phyloP scores from a whole-genome alignment of 495 filamentous ascomycete genomes.

The Elasticomyces elasticus region DNA sequence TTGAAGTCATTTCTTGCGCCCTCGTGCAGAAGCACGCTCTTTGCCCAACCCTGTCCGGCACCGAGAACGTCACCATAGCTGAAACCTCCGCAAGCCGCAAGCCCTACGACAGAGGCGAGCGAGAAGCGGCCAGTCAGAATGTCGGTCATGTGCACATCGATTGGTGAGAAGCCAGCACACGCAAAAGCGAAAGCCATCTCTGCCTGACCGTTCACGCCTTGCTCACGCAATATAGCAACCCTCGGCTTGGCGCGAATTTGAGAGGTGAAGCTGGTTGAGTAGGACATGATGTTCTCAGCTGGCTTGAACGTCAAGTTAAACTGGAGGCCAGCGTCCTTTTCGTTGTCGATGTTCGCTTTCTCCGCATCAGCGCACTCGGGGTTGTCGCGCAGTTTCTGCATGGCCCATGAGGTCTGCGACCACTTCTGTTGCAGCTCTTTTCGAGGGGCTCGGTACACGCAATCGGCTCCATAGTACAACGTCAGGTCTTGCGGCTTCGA shows the following conservation, averaged over 20 bases:
- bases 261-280: constrained; percentile 58
- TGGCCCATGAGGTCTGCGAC: constrained; percentile 76
- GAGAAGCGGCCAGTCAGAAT: constrained; percentile 67
- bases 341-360: constrained; percentile 64
- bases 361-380: constrained; percentile 79
- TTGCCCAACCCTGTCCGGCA: constrained; percentile 94
- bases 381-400: constrained; percentile 87
- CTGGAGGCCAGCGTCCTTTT: constrained; percentile 68
- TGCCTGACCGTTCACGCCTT: constrained; percentile 88
- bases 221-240: constrained; percentile 89
- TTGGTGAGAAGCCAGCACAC: constrained; percentile 76
- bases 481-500: constrained; percentile 64
- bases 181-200: constrained; percentile 98
- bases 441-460: constrained; percentile 60
- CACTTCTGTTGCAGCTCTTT: constrained; percentile 76
- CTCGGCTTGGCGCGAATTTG: constrained; percentile 64
- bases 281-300: constrained; percentile 59
- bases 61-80: constrained; percentile 94
- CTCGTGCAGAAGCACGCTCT: constrained; percentile 76
- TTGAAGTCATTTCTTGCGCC: constrained; percentile 67
- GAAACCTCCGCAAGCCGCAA: constrained; percentile 94
- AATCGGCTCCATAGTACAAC: constrained; percentile 56
- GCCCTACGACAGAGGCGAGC: constrained; percentile 69
- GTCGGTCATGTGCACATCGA: constrained; percentile 97
- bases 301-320: constrained; percentile 80